These are phyloP conservation scores for Ophidiomyces ophidiicola DNA, from an alignment of 2,329 filamentous ascomycete genomes.

Conservation along the genomic window DNA sequence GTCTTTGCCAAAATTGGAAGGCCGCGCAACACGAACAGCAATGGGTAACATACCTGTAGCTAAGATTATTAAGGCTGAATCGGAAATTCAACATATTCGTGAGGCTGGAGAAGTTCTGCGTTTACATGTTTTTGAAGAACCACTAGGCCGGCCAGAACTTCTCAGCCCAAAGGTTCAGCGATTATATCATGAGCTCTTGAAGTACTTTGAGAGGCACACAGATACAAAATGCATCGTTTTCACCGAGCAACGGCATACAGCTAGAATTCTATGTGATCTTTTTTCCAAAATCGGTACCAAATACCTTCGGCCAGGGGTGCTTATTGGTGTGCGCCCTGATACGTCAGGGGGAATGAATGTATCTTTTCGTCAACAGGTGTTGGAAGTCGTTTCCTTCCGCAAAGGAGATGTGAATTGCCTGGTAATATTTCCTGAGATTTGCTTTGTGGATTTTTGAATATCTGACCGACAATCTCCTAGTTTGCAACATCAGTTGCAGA, in stretches of 20 bases:
- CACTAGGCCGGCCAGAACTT: conserved; percentile 24
- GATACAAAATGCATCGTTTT: conserved; percentile 74
- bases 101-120: conserved; percentile 47
- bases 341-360: conserved; percentile 46
- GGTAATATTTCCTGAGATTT: conserved; percentile 16
- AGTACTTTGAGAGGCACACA: conserved; percentile 48
- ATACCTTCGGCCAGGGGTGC: conserved; percentile 47
- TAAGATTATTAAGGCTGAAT: conserved; percentile 35
- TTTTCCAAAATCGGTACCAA: conserved; percentile 48
- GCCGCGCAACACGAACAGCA: conserved; percentile 21
- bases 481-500: conserved; percentile 55
- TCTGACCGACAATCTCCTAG: conserved; percentile 18
- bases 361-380: conserved; percentile 61
- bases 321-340: conserved; percentile 49
- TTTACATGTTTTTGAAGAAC: conserved; percentile 37
- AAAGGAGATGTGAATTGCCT: conserved; percentile 48
- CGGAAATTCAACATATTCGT: conserved; percentile 45
- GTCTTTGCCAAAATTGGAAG: conserved; percentile 51
- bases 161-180: conserved; percentile 62
- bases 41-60: conserved; percentile 10
- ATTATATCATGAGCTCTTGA: conserved; percentile 48
- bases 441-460: not conserved
- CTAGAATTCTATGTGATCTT: conserved; percentile 57
- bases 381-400: conserved; percentile 55
- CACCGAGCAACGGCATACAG: conserved; percentile 66